Conservation (phyloP, 1,284 basidiomycete species). For the Porodaedalea pini region DNA sequence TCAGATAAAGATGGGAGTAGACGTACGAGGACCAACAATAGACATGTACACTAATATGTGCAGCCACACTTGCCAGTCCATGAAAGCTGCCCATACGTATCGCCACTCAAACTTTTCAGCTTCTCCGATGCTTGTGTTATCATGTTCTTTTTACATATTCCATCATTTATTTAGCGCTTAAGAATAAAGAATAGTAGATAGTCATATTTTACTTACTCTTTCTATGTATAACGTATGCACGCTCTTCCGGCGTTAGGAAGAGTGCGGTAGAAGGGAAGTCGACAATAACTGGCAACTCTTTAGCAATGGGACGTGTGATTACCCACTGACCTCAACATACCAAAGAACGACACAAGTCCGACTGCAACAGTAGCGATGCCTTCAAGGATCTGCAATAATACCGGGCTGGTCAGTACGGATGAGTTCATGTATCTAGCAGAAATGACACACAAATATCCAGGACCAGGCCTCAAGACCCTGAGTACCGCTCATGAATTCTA, state of each 20-base stretch:
- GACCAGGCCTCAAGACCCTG: conserved; percentile 41
- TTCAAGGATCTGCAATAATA: conserved; percentile 45
- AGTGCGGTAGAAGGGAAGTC: conserved; percentile 55
- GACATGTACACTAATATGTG: conserved; percentile 62
- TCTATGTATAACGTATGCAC: conserved; percentile 54
- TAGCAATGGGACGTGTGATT: background rate
- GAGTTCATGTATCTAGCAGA: no score
- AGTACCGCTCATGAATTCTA: conserved; percentile 41
- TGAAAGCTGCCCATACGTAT: conserved; percentile 51
- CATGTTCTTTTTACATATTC: no score
- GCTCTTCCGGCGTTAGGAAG: conserved; percentile 53
- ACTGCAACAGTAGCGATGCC: conserved; percentile 48
- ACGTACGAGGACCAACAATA: conserved; percentile 54
- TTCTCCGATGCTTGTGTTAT: conserved; percentile 63
- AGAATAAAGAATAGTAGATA: no score
- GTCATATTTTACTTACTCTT: conserved; percentile 63
- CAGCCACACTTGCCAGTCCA: conserved; percentile 65
- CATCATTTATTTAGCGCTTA: no score
- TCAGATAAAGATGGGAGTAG: no score
- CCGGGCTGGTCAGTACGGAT: background rate
- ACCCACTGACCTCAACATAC: conserved; percentile 32
- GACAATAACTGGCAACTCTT: conserved; percentile 41
- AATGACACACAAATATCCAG: conserved; percentile 42
- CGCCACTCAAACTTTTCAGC: conserved; percentile 54
- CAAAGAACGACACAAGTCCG: conserved; percentile 41